Base-by-base conservation (phyloP, 2,329 filamentous ascomycete species). In the Phaeosphaeria sp. region DNA sequence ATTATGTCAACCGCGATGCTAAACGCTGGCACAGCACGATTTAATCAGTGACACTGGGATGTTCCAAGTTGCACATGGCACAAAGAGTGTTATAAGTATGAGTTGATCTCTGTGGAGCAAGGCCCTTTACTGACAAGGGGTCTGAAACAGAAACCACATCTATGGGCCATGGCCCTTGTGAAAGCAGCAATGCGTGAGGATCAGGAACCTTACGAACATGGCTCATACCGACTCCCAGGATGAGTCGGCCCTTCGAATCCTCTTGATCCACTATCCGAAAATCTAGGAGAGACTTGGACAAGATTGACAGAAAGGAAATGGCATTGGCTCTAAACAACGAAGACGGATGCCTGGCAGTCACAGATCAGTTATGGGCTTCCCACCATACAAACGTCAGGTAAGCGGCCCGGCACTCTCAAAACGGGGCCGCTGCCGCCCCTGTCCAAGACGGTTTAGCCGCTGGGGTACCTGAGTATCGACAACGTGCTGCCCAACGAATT, bases 1-100 rank as follows among this genome's bases (percentile, higher is more conserved):
- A 66, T 68, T 49, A n/a, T 52, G 10, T 5, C 25, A 36, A 21
- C 25, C 25, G 25, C 25, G 25, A 5, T 9, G 25, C 25, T 27
- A 27, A 27, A 27, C 9, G 9, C 4, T 27, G 25, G 25, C 25
- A 5, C 9, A 27, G 5, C 13, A 46, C 20, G 11, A 18, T 44
- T 6, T 3, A 7, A 15, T 44, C 18, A 13, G 15, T 21, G 15
- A 13, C 42, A 44, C 42, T 44, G 42, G 42, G 42, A 10, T 21
- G 9, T 21, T 44, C 42, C 42, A 44, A 11, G 18, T 20, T 21
- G 42, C 10, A 13, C 18, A 15, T 13, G 42, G 42, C 18, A 44
- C n/a, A 17, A 44, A 21, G 42, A 44, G 21, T 18, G 18, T 18
- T 44, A 36, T 44, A 44, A 44, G 42, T 44, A 20, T 44, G 21